Percentiles rank a stretch among this genome's conserved stretches.
phyloP scores from a whole-genome alignment of 306 rosid species.

The Casuarina cunninghamiana region DNA sequence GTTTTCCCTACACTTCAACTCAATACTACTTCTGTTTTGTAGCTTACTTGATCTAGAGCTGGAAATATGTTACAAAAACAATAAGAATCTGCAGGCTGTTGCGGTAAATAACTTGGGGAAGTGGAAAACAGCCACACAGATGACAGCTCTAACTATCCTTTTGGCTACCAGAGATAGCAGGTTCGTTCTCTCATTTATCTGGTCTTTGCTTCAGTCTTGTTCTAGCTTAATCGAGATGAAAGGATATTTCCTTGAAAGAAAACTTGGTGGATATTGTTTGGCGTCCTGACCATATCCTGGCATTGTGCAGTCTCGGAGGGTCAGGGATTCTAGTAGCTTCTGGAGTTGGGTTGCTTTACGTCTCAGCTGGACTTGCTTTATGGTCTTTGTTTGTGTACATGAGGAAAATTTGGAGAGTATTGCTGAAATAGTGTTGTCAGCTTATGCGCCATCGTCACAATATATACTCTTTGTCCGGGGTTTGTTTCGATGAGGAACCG shows the following conservation, averaged over 20 bases:
- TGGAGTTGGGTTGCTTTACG: slow-evolving; percentile 80
- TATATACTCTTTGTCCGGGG: slow-evolving; percentile 22
- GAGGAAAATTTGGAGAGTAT: slow-evolving; percentile 81
- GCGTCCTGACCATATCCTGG: slow-evolving; percentile 25
- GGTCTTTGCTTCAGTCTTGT: slow-evolving; percentile 17
- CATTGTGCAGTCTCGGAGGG: slow-evolving; percentile 68
- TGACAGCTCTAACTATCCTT: slow-evolving; percentile 84
- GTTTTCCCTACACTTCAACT: slow-evolving; percentile 14
- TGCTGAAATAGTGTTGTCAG: slow-evolving; percentile 54
- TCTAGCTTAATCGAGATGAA: slow-evolving; percentile 10
- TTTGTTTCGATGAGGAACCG: background rate
- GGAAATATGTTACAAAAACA: slow-evolving; percentile 7
- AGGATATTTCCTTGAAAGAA: background rate
- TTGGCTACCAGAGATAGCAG: slow-evolving; percentile 90
- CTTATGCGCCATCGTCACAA: slow-evolving; percentile 23
- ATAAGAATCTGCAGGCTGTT: slow-evolving; percentile 61
- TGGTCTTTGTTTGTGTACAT: slow-evolving; percentile 90
- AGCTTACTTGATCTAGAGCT: slow-evolving; percentile 6
- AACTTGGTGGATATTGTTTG: background rate
- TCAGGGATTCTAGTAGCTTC: slow-evolving; percentile 60
- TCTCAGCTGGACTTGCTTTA: slow-evolving; percentile 93
- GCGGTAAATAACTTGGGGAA: slow-evolving; percentile 99
- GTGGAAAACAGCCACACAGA: slow-evolving; percentile 99
- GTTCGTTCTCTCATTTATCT: slow-evolving; percentile 31
- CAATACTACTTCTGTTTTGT: slow-evolving; percentile 9